Conservation (phyloP, 129 eudicot species). For the Lactuca sativa region DNA sequence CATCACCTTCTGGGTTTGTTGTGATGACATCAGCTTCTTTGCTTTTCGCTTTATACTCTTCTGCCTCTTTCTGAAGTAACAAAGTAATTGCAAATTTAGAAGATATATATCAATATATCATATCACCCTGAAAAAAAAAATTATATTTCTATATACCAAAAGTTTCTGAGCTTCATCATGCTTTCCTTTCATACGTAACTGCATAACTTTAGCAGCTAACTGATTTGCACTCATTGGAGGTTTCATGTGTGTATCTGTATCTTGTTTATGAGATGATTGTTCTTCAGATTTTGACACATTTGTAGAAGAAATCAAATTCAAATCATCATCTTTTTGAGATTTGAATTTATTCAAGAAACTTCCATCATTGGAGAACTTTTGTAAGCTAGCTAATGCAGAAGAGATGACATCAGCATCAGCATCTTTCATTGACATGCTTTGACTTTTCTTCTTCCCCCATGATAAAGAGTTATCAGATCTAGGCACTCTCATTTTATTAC, state of each 20-base stretch:
- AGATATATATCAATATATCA: neutral
- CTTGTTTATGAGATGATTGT: slow-evolving; percentile 30
- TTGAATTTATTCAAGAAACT: slow-evolving; percentile 53
- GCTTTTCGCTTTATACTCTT: slow-evolving; percentile 36
- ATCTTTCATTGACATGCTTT: slow-evolving; percentile 52
- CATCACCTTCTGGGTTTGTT: slow-evolving; percentile 46
- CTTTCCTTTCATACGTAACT: slow-evolving; percentile 88
- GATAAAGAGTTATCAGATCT: slow-evolving; percentile 72
- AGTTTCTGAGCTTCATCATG: slow-evolving; percentile 89
- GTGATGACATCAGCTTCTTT: slow-evolving; percentile 22
- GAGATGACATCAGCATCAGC: slow-evolving; percentile 59
- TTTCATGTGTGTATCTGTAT: slow-evolving; percentile 22
- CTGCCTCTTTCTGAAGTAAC: slow-evolving; percentile 72
- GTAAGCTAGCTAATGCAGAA: slow-evolving; percentile 70
- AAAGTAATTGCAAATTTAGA: neutral
- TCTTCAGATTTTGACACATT: slow-evolving; percentile 21
- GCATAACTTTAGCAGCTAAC: slow-evolving; percentile 90
- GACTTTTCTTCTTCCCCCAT: slow-evolving; percentile 72
- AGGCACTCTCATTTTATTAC: slow-evolving; percentile 72
- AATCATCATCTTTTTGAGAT: slow-evolving; percentile 35
- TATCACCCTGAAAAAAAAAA: neutral
- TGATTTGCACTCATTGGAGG: slow-evolving; percentile 77
- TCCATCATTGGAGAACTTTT: slow-evolving; percentile 77
- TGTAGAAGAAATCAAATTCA: slow-evolving; percentile 2
- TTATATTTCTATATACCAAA: slow-evolving; percentile 35